Base-by-base conservation (phyloP, 1,284 basidiomycete genomes). In the Phylloboletellus chloephorus region DNA sequence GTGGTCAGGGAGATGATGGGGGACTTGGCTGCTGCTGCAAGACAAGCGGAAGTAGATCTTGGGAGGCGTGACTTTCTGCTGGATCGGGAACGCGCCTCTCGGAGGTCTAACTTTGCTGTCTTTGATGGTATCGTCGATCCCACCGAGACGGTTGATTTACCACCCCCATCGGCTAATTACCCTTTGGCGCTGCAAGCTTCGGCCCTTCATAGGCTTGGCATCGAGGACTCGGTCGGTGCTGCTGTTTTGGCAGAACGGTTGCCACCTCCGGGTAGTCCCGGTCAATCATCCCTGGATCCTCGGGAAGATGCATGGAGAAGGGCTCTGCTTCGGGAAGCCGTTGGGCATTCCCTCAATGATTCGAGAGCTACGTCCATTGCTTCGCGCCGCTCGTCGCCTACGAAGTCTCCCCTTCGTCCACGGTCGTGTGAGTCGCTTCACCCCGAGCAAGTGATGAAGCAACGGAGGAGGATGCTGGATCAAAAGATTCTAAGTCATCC, bases 1-100 rank as follows among this genome's bases (percentile, higher is more conserved):
- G 86, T 89, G 13, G 79, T 89, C 34, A 73, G 85, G 16, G 87
- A 89, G 58, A 79, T 78, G 54, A 76, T 89, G 75, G 68, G 73
- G 10, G 79, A 88, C 50, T 62, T 89, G 31, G 68, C 60, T 30
- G 63, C 67, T 30, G 85, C 86, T 24, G 82, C 81, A 11, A 81
- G 77, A 53, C 78, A 84, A 53, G 80, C 78, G 4, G 82, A 87
- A 53, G 71, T 76, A 49, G 82, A 87, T 35, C 66, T 86, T 49
- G 81, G 79, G 51, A 58, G 63, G 15, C 74, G 73, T 12, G 68
- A 69, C 41, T 58, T 58, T n/a, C 24, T 57, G 56, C 19, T 63
- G 59, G 53, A 61, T 44, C 56, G 60, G 43, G 60, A 60, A 25
- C 57, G 60, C 12, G 25, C 31, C 21, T 35, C 47, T 30, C 57